These are phyloP conservation scores for Scleroderma bovista DNA, from an alignment of 768 basidiomycete species.

Conservation along the genomic window DNA sequence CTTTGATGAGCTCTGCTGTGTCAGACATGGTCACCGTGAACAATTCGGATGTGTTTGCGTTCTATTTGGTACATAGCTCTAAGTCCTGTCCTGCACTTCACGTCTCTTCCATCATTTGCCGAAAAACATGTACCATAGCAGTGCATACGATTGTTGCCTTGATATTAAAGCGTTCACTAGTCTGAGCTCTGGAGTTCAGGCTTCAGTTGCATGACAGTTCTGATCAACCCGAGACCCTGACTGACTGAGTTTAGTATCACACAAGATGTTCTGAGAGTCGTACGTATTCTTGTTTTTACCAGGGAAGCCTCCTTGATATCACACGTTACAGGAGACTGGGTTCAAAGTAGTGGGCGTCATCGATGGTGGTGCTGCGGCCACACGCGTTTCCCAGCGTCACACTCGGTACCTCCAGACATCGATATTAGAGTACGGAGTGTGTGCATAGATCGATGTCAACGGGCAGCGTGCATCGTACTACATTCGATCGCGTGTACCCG, in stretches of 20 bases:
- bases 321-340: too few relatives aligned
- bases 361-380: too few relatives aligned
- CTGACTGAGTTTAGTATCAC: neutral
- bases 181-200: slow-evolving; percentile 11
- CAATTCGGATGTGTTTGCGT: slow-evolving; percentile 7
- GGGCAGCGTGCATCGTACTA: too few relatives aligned
- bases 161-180: neutral
- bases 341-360: too few relatives aligned
- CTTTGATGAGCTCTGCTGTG: slow-evolving; percentile 29
- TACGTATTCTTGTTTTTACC: neutral
- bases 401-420: too few relatives aligned
- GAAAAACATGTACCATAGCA: slow-evolving; percentile 11
- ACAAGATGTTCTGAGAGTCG: neutral
- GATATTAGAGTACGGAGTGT: too few relatives aligned
- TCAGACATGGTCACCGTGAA: slow-evolving; percentile 21
- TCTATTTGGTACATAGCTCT: slow-evolving; percentile 1
- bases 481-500: too few relatives aligned
- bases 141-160: slow-evolving; percentile 6
- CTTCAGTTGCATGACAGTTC: slow-evolving; percentile 9
- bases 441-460: too few relatives aligned
- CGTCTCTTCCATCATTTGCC: slow-evolving; percentile 12
- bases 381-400: too few relatives aligned
- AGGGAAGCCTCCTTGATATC: neutral
- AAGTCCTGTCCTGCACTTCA: too few relatives aligned
- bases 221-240: too few relatives aligned